These are phyloP conservation scores for Noccaea bulbosa DNA, from an alignment of 345 rosid genomes.

Conservation along the genomic window DNA sequence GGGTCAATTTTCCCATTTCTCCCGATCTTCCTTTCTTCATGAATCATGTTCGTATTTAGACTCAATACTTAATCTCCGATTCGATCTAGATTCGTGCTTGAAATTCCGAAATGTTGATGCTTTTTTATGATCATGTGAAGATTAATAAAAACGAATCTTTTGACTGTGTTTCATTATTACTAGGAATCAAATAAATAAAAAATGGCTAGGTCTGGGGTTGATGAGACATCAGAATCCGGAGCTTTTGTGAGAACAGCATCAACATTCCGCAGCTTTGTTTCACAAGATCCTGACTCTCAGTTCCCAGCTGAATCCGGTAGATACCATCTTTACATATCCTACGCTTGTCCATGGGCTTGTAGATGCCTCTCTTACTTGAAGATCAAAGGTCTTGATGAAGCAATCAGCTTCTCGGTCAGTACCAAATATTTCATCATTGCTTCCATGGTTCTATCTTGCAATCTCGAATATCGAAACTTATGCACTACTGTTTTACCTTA, in stretches of 20 bases:
- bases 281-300: conserved; percentile 58
- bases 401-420: conserved; percentile 78
- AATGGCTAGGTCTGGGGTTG: conserved; percentile 83
- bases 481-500: neutral
- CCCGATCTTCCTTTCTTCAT: neutral
- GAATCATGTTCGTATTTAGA: neutral
- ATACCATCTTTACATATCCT: conserved; percentile 88
- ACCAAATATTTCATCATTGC: neutral
- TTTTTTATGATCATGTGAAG: neutral
- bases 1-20: conserved; percentile 20
- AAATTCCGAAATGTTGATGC: neutral
- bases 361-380: conserved; percentile 83
- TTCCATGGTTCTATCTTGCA: neutral
- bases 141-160: neutral
- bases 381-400: conserved; percentile 81
- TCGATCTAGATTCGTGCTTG: neutral
- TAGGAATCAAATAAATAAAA: conserved; percentile 42
- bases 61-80: neutral
- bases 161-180: neutral
- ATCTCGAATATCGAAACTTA: neutral
- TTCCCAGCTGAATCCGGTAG: conserved; percentile 83
- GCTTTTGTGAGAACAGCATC: conserved; percentile 82
- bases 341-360: conserved; percentile 98
- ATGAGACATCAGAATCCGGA: conserved; percentile 79
- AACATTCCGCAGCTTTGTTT: conserved; percentile 73